Conservation (phyloP, 129 eudicot species). For the Oenanthe sinensis region DNA sequence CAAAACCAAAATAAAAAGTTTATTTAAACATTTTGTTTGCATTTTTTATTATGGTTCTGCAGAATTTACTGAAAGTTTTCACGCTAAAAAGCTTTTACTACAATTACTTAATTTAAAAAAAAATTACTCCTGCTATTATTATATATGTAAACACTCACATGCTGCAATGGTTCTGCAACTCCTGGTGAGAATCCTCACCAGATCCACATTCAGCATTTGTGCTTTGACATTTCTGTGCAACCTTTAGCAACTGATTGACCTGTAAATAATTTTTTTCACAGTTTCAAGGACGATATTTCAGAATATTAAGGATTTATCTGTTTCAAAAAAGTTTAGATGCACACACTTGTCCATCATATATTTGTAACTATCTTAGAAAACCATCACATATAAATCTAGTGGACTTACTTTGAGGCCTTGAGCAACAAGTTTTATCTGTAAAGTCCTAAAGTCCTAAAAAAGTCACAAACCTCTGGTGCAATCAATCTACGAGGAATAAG, state of each 20-base stretch:
- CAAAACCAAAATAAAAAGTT: too few species aligned
- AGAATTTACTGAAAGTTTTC: too few species aligned
- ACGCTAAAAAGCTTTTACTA: too few species aligned
- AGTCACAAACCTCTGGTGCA: conserved; percentile 67
- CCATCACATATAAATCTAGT: too few species aligned
- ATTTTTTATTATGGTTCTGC: too few species aligned
- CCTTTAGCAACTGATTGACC: conserved; percentile 87
- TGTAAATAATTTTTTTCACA: conserved; percentile 13
- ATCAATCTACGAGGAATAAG: conserved; percentile 87
- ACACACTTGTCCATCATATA: not conserved
- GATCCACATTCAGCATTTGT: conserved; percentile 81
- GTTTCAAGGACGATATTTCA: not conserved
- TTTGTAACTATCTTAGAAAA: not conserved
- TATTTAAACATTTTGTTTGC: too few species aligned
- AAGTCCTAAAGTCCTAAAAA: not conserved
- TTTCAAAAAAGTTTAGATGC: not conserved
- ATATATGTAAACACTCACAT: conserved; percentile 62
- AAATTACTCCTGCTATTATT: not conserved
- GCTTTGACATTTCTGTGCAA: conserved; percentile 88
- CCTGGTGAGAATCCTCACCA: conserved; percentile 73
- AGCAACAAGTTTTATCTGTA: too few species aligned
- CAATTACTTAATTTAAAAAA: not conserved
- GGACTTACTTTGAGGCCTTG: too few species aligned
- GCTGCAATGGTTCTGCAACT: conserved; percentile 71
- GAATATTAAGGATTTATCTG: not conserved